These are phyloP conservation scores for Ascochyta lentis DNA, from an alignment of 2,329 filamentous ascomycete genomes.

Conservation along the genomic window DNA sequence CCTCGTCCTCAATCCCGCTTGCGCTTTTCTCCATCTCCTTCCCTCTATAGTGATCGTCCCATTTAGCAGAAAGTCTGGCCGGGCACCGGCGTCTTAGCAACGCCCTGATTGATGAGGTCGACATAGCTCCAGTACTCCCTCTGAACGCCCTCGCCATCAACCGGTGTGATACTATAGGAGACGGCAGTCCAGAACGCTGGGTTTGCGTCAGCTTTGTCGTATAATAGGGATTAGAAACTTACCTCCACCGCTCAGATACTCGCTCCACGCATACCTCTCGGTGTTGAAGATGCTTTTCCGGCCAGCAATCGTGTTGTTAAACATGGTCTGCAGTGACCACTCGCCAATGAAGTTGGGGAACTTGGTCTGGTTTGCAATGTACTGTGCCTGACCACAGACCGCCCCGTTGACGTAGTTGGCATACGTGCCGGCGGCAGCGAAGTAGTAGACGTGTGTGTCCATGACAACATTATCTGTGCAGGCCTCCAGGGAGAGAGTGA, in stretches of 20 bases:
- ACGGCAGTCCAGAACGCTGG: slow-evolving; percentile 34
- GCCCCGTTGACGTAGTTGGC: neutral
- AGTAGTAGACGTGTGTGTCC: slow-evolving; percentile 14
- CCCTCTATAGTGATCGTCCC: no score
- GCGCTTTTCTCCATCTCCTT: no score
- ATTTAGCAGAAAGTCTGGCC: neutral
- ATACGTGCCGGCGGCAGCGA: slow-evolving; percentile 21
- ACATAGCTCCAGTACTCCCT: slow-evolving; percentile 18
- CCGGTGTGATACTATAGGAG: slow-evolving; percentile 15
- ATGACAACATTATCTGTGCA: slow-evolving; percentile 27
- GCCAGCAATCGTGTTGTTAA: slow-evolving; percentile 27
- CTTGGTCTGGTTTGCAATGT: slow-evolving; percentile 3
- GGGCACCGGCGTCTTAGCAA: neutral
- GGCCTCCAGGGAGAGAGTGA: slow-evolving; percentile 39
- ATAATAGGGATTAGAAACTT: neutral
- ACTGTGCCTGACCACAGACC: slow-evolving; percentile 6
- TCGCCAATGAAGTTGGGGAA: slow-evolving; percentile 10
- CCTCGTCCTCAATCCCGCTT: no score
- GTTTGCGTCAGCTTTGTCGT: neutral
- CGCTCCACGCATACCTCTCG: slow-evolving; percentile 5
- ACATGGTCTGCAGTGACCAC: slow-evolving; percentile 12
- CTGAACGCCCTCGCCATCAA: slow-evolving; percentile 13
- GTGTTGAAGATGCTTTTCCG: slow-evolving; percentile 21
- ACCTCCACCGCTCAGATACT: slow-evolving; percentile 2
- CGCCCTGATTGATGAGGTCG: slow-evolving; percentile 9